Percentiles rank a stretch among this genome's conserved stretches.
Evolutionary conservation across 257 asterid species (phyloP).

Genomic region (Apocynum venetum): DNA sequence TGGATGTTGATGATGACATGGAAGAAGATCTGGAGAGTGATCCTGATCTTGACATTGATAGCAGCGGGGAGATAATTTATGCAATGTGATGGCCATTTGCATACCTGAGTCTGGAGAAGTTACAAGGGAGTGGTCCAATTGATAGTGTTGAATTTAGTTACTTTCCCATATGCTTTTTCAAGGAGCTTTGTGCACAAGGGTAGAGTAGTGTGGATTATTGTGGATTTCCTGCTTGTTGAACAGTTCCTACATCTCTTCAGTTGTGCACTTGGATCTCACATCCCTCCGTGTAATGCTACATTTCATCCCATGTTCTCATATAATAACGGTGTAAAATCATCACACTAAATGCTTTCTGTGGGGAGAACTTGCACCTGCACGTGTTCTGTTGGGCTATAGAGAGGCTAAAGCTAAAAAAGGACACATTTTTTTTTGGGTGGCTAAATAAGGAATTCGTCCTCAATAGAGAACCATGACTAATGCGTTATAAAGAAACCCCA

Average conservation of each 20-base stretch:
- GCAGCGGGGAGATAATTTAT: constrained; percentile 93
- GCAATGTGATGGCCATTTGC: constrained; percentile 42
- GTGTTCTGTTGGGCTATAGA: too few relatives aligned
- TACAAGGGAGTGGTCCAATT: constrained; percentile 5
- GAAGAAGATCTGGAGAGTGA: constrained; percentile 96
- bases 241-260: too few relatives aligned
- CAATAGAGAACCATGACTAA: too few relatives aligned
- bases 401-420: too few relatives aligned
- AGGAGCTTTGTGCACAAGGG: not conserved
- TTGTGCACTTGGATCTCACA: not conserved
- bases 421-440: too few relatives aligned
- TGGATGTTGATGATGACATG: constrained; percentile 87
- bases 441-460: too few relatives aligned
- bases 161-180: not conserved
- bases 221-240: not conserved
- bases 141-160: not conserved
- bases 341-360: not conserved
- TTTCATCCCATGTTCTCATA: not conserved
- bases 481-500: too few relatives aligned
- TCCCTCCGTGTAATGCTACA: constrained; percentile 5
- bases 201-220: not conserved
- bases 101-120: not conserved
- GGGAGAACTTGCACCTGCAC: too few relatives aligned
- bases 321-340: not conserved
- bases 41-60: constrained; percentile 83